Percentiles rank a stretch among this genome's conserved stretches.
phyloP scores from a whole-genome alignment of 768 basidiomycete genomes.

The Xerocomus potaroensis region DNA sequence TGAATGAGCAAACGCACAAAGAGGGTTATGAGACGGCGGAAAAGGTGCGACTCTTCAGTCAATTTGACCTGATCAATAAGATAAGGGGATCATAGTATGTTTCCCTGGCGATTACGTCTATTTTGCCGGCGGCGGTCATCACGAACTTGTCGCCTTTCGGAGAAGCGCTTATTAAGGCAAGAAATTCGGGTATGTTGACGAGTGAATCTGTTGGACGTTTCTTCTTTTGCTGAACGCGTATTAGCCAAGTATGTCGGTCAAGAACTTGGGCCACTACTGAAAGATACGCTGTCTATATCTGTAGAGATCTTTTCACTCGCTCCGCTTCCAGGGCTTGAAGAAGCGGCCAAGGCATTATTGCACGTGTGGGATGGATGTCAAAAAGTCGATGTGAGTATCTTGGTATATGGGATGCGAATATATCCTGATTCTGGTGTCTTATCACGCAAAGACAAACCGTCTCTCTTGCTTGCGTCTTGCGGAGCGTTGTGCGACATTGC shows the following conservation, averaged over 20 bases:
- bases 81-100: conserved; percentile 13
- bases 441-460: conserved; percentile 51
- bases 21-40: conserved; percentile 29
- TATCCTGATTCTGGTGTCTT: not conserved
- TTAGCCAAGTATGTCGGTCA: conserved; percentile 32
- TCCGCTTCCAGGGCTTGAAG: conserved; percentile 53
- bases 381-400: conserved; percentile 51
- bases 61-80: not conserved
- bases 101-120: conserved; percentile 26
- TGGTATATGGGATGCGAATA: not conserved
- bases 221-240: conserved; percentile 2
- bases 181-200: conserved; percentile 14
- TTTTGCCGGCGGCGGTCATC: conserved; percentile 18
- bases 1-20: conserved; percentile 8
- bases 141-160: conserved; percentile 22
- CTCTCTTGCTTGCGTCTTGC: conserved; percentile 66
- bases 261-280: conserved; percentile 31
- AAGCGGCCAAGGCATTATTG: conserved; percentile 49
- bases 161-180: conserved; percentile 17
- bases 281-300: conserved; percentile 35
- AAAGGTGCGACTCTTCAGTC: conserved; percentile 10
- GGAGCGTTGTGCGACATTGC: conserved; percentile 65
- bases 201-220: not conserved
- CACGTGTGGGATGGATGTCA: conserved; percentile 64
- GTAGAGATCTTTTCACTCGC: conserved; percentile 40